phyloP scores from a whole-genome alignment of 1,139 yeast species.

The Meyerozyma sp. region DNA sequence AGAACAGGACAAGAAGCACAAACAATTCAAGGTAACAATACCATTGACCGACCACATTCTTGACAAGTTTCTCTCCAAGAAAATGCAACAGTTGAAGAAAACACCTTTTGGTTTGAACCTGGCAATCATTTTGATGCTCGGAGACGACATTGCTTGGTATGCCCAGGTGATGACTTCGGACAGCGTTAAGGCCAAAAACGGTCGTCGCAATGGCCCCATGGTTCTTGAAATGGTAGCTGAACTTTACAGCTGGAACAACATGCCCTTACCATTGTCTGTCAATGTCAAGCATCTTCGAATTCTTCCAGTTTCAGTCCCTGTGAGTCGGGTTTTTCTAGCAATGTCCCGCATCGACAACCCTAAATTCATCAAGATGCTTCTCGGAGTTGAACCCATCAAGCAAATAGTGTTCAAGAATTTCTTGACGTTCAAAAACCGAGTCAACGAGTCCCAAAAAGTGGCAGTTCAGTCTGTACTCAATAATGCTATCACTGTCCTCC shows the following conservation, averaged over 20 bases:
- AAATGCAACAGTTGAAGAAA: slow-evolving; percentile 37
- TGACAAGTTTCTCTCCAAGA: slow-evolving; percentile 38
- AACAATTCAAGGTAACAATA: slow-evolving; percentile 31
- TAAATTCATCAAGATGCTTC: slow-evolving; percentile 49
- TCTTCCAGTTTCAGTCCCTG: slow-evolving; percentile 60
- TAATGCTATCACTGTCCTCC: slow-evolving; percentile 59
- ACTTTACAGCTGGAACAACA: slow-evolving; percentile 53
- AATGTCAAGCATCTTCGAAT: slow-evolving; percentile 39
- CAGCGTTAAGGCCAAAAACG: slow-evolving; percentile 12
- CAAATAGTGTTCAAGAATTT: slow-evolving; percentile 54
- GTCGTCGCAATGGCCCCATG: slow-evolving; percentile 12
- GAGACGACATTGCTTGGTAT: slow-evolving; percentile 35
- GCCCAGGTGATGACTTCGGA: slow-evolving; percentile 47
- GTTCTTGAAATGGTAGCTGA: slow-evolving; percentile 43
- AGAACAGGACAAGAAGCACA: slow-evolving; percentile 39
- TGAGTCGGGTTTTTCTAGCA: slow-evolving; percentile 57
- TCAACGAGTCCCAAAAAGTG: slow-evolving; percentile 61
- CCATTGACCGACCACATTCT: slow-evolving; percentile 32
- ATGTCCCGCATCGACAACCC: slow-evolving; percentile 58
- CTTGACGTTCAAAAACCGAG: slow-evolving; percentile 41
- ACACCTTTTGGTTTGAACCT: slow-evolving; percentile 46
- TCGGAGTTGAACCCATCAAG: slow-evolving; percentile 57
- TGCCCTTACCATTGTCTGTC: slow-evolving; percentile 40
- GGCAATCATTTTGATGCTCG: slow-evolving; percentile 38
- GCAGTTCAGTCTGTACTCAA: slow-evolving; percentile 67